phyloP scores from a whole-genome alignment of 441 rosid species.

The Theobroma grandiflorum region DNA sequence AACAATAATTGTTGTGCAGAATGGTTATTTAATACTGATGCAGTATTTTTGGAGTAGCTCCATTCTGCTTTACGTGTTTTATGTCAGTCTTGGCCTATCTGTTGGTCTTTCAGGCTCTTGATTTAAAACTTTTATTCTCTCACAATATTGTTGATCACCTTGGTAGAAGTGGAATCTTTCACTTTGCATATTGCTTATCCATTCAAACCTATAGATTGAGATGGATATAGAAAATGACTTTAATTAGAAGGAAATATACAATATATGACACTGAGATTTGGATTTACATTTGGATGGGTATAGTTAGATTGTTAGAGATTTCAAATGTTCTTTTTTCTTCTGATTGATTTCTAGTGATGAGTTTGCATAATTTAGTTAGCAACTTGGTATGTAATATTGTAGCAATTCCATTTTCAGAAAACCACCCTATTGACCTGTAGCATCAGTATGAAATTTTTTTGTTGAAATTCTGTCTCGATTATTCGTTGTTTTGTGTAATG shows the following conservation, averaged over 20 bases:
- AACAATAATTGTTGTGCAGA: neutral
- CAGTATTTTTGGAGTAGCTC: neutral
- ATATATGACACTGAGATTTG: neutral
- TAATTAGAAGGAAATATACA: neutral
- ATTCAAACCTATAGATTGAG: neutral
- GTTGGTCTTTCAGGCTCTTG: neutral
- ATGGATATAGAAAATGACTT: neutral
- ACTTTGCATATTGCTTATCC: slow-evolving; percentile 13
- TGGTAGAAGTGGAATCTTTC: neutral
- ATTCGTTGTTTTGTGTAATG: neutral
- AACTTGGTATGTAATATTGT: neutral
- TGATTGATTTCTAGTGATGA: neutral
- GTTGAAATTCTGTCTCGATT: neutral
- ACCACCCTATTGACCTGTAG: neutral
- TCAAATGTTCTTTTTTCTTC: neutral
- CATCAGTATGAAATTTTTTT: neutral
- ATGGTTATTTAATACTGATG: neutral
- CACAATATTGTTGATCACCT: neutral
- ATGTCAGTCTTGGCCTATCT: neutral
- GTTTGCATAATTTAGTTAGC: neutral
- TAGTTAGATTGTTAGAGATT: neutral
- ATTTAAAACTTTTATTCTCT: neutral
- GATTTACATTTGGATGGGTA: slow-evolving; percentile 1
- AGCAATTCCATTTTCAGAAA: slow-evolving; percentile 1
- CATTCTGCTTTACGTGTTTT: neutral